Conservation (phyloP, 2,329 filamentous ascomycete species). For the Aspergillus pseudotamarii region DNA sequence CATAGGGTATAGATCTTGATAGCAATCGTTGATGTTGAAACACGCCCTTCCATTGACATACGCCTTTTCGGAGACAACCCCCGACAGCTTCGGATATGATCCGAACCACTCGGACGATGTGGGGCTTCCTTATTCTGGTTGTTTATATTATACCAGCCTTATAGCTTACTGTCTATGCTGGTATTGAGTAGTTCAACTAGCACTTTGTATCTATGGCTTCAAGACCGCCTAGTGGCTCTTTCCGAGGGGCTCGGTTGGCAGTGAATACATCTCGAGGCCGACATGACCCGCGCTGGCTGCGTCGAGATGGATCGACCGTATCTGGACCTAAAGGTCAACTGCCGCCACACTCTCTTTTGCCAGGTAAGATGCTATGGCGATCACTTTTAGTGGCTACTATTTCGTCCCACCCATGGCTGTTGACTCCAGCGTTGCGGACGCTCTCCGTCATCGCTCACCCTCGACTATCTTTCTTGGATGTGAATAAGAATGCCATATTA, state of each 20-base stretch:
- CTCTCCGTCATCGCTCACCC: slow-evolving; percentile 69
- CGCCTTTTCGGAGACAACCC: background rate
- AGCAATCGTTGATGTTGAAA: background rate
- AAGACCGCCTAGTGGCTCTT: background rate
- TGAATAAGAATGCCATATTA: slow-evolving; percentile 76
- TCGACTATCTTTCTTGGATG: slow-evolving; percentile 60
- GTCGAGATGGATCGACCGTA: background rate
- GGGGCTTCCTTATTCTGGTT: background rate
- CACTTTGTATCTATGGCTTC: background rate
- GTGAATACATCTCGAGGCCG: background rate
- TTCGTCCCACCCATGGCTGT: slow-evolving; percentile 58
- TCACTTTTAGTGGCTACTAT: slow-evolving; percentile 52
- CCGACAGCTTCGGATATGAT: background rate
- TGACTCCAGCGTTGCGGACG: slow-evolving; percentile 68
- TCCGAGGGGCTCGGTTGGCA: background rate
- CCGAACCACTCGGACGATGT: background rate
- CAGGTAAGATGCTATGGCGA: slow-evolving; percentile 40
- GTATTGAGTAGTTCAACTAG: background rate
- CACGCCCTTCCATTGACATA: background rate
- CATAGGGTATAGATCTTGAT: background rate
- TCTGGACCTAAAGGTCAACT: background rate
- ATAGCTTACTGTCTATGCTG: background rate
- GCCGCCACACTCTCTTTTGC: slow-evolving; percentile 23
- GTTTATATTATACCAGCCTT: background rate
- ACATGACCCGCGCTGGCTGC: background rate